Conservation (phyloP, 257 asterid species). For the Gentiana straminea region DNA sequence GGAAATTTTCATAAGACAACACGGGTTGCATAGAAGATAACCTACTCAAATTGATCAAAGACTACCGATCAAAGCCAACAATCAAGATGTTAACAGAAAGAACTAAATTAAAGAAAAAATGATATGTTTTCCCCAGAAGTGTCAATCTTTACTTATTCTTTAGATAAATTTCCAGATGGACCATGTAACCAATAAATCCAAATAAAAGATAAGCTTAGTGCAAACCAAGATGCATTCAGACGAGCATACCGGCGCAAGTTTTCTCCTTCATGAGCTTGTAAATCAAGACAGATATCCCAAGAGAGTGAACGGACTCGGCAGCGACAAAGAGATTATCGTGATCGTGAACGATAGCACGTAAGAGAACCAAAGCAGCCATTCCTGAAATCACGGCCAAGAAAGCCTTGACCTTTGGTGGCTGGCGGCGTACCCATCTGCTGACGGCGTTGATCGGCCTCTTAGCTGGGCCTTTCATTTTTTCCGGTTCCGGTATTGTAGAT, state of each 20-base stretch:
- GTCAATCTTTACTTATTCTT: constrained; percentile 2
- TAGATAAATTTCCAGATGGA: background rate
- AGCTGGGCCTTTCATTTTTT: constrained; percentile 41
- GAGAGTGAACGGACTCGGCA: constrained; percentile 87
- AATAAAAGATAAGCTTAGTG: background rate
- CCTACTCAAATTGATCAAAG: background rate
- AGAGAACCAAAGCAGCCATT: constrained; percentile 74
- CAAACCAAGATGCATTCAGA: background rate
- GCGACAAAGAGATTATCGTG: constrained; percentile 92
- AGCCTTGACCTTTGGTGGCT: constrained; percentile 91
- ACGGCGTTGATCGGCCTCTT: constrained; percentile 73
- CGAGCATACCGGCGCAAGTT: constrained; percentile 75
- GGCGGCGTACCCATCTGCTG: constrained; percentile 73
- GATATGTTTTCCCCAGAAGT: background rate
- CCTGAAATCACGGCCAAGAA: constrained; percentile 73
- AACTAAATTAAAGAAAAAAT: background rate
- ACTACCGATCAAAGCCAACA: background rate
- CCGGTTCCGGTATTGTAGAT: background rate
- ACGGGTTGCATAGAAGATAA: background rate
- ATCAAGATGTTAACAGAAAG: background rate
- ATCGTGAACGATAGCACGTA: constrained; percentile 88
- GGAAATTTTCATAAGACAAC: background rate
- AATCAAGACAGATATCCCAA: constrained; percentile 76
- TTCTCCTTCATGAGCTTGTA: constrained; percentile 86
- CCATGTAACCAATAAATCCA: background rate